These are phyloP conservation scores for Drosera spatulata DNA, from an alignment of 179 eudicot genomes.

Conservation along the genomic window DNA sequence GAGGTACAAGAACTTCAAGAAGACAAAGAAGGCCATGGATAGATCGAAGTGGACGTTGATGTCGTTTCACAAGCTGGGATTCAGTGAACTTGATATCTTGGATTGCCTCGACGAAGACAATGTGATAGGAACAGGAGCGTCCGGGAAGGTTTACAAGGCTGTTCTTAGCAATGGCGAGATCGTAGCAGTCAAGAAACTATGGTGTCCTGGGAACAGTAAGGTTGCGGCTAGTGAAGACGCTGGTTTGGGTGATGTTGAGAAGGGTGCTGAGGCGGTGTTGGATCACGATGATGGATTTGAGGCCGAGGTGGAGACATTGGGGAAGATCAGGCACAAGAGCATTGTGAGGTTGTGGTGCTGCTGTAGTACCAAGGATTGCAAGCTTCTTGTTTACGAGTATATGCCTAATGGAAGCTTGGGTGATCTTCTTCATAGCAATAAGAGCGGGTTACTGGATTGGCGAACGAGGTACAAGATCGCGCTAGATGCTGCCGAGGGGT, in stretches of 20 bases:
- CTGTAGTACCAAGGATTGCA: conserved; percentile 49
- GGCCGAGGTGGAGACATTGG: conserved; percentile 79
- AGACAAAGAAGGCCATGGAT: conserved; percentile 21
- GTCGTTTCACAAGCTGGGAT: conserved; percentile 77
- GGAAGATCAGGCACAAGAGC: conserved; percentile 80
- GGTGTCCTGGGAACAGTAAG: conserved; percentile 21
- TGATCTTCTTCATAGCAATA: conserved; percentile 60
- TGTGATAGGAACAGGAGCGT: conserved; percentile 69
- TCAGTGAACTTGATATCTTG: conserved; percentile 68
- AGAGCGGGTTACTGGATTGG: conserved; percentile 72
- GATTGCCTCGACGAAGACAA: conserved; percentile 67
- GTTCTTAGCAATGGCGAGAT: conserved; percentile 54
- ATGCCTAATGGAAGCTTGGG: conserved; percentile 90
- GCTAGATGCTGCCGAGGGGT: conserved; percentile 73
- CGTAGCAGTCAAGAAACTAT: conserved; percentile 66
- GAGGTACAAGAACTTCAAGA: conserved; percentile 39
- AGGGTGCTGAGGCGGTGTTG: conserved; percentile 7
- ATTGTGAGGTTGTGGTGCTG: conserved; percentile 90
- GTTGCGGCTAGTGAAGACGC: conserved; percentile 3
- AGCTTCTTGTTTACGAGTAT: conserved; percentile 73
- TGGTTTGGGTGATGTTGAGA: conserved; percentile 18
- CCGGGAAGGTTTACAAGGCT: conserved; percentile 78
- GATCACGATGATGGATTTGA: conserved; percentile 48
- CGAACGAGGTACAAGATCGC: conserved; percentile 50
- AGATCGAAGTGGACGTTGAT: conserved; percentile 68